Evolutionary conservation across 306 rosid genomes (phyloP).

Genomic region (Cercis canadensis): DNA sequence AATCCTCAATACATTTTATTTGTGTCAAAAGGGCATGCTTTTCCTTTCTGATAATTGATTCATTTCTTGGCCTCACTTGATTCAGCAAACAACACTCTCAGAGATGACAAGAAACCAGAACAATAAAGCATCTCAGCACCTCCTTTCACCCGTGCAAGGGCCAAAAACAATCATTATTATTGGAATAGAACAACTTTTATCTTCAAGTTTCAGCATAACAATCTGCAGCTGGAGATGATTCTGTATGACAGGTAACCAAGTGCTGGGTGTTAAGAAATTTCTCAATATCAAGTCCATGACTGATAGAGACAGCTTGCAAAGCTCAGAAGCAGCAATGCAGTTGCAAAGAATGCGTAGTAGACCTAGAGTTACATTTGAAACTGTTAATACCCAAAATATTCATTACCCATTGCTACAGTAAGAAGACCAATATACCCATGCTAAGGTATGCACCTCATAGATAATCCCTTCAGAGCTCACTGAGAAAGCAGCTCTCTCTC

Average conservation of each 20-base stretch:
- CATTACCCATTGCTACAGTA: too few relatives aligned
- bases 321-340: conserved; percentile 63
- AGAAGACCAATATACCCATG: too few relatives aligned
- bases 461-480: too few relatives aligned
- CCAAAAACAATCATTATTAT: conserved; percentile 78
- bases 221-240: conserved; percentile 72
- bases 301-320: conserved; percentile 70
- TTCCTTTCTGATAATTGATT: not conserved
- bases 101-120: conserved; percentile 74
- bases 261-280: conserved; percentile 68
- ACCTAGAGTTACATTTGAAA: conserved; percentile 73
- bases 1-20: conserved; percentile 1
- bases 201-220: conserved; percentile 74
- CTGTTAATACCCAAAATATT: too few relatives aligned
- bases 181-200: conserved; percentile 60
- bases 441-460: too few relatives aligned
- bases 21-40: conserved; percentile 23
- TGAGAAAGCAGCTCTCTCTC: too few relatives aligned
- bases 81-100: conserved; percentile 67
- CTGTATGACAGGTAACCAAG: conserved; percentile 88
- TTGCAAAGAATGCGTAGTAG: conserved; percentile 84
- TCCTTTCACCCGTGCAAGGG: conserved; percentile 81
- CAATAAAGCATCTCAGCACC: conserved; percentile 88
- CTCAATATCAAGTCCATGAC: conserved; percentile 73
- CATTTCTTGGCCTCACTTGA: conserved; percentile 43